Base-by-base conservation (phyloP, 2,329 filamentous ascomycete genomes). In the Rosellinia necatrix region DNA sequence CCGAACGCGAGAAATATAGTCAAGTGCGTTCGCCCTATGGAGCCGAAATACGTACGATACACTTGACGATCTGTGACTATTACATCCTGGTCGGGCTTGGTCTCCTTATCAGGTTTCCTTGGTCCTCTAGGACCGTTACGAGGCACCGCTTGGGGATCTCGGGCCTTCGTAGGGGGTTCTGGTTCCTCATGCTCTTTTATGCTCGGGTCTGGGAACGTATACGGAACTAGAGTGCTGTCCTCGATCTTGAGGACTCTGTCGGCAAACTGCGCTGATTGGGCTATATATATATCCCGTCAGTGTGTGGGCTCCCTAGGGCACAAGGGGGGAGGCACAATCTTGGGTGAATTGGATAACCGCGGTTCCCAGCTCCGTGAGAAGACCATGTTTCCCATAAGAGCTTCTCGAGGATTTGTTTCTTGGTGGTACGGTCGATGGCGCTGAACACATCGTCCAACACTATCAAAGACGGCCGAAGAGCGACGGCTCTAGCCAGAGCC, bases 391-490 rank as follows among this genome's bases (percentile, higher is more conserved):
- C 17, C 59, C 59, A 15, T n/a, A 64, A 56, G 15, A 64, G 55
- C 4, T 51, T 47, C 10, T 58, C 55, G 46, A 56, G 35, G 12
- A 64, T 54, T 12, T 34, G 47, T 15, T 48, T 41, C 40, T 50
- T 61, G 7, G 62, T 64, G 12, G 42, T 57, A 10, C 44, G 38
- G 46, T 68, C 66, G 6, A 68, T 48, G 2, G 63, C 63, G 37
- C 64, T 66, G 29, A 68, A 64, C n/a, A 63, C 58, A 43, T 68
- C 66, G 32, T 68, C 66, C 1, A 68, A 55, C 12, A 68, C 34
- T 29, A 66, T 38, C 2, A 63, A 25, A 15, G 35, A 49, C 4
- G 58, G 62, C 32, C 57, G 63, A 35, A 62, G 58, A 41, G 63
- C 61, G 15, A 67, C 32, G 13, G 65, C 64, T 29, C 65, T 51